Percentiles rank a stretch among this genome's conserved stretches.
Conservation (phyloP, 192 early-diverging fungal genomes). For the Dimargaris cristalligena region DNA sequence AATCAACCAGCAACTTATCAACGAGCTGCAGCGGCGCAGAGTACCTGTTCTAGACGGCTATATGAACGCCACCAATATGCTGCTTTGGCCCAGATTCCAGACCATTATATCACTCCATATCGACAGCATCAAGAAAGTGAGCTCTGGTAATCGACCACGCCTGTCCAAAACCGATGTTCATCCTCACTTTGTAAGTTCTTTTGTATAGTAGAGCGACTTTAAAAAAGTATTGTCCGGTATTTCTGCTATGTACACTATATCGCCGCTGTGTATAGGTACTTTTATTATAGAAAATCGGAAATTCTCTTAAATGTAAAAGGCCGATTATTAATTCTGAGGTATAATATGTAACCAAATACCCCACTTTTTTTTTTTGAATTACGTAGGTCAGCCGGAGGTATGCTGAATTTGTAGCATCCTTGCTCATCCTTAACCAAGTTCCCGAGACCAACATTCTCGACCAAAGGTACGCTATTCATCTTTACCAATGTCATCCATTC, state of each 20-base stretch:
- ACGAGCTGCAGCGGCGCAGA: slow-evolving; percentile 54
- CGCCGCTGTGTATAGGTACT: too few relatives aligned
- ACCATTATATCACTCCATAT: slow-evolving; percentile 77
- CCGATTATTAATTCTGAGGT: too few relatives aligned
- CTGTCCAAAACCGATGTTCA: slow-evolving; percentile 42
- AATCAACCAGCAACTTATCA: slow-evolving; percentile 61
- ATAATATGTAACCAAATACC: too few relatives aligned
- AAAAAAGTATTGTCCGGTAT: too few relatives aligned
- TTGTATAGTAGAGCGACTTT: too few relatives aligned
- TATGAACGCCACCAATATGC: slow-evolving; percentile 79
- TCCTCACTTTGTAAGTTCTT: slow-evolving; percentile 56
- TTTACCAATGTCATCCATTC: too few relatives aligned
- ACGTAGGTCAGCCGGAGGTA: slow-evolving; percentile 68
- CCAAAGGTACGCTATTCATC: slow-evolving; percentile 61
- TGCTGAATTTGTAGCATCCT: slow-evolving; percentile 79
- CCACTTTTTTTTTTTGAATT: too few relatives aligned
- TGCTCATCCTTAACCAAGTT: slow-evolving; percentile 77
- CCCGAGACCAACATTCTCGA: slow-evolving; percentile 67
- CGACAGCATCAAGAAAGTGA: slow-evolving; percentile 70
- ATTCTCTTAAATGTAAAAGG: too few relatives aligned
- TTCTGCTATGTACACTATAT: too few relatives aligned
- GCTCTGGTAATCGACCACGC: not conserved
- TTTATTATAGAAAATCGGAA: too few relatives aligned
- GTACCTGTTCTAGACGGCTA: slow-evolving; percentile 77
- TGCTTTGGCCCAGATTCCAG: slow-evolving; percentile 80